A percentile compares a stretch with the other conserved stretches of the same genome.
Conservation (phyloP, 257 asterid species). For the Fraxinus quadrangulata region DNA sequence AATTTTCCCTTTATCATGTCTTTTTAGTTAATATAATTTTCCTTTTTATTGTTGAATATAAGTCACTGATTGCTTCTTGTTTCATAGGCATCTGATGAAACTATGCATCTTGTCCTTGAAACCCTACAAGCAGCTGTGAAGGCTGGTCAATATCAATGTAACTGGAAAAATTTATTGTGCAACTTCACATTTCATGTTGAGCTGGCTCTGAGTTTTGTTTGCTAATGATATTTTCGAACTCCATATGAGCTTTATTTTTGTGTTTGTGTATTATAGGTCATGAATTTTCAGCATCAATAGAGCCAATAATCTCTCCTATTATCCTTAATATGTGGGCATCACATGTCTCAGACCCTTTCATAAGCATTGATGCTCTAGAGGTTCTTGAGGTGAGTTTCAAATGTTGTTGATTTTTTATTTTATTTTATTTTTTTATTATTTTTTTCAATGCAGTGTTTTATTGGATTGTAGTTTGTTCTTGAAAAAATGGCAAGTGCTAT, state of each 20-base stretch:
- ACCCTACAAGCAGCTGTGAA: slow-evolving; percentile 81
- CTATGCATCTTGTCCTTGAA: slow-evolving; percentile 97
- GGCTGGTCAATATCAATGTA: slow-evolving; percentile 66
- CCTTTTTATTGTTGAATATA: slow-evolving; percentile 24
- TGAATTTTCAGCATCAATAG: slow-evolving; percentile 60
- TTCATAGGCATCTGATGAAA: slow-evolving; percentile 92
- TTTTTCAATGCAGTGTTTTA: background rate
- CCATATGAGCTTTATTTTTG: slow-evolving; percentile 20
- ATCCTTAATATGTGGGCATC: slow-evolving; percentile 95
- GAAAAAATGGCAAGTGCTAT: background rate
- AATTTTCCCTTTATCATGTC: slow-evolving; percentile 13
- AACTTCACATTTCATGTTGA: slow-evolving; percentile 11
- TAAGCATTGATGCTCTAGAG: slow-evolving; percentile 92
- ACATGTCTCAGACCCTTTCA: slow-evolving; percentile 92
- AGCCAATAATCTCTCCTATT: slow-evolving; percentile 78
- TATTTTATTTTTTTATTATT: no score
- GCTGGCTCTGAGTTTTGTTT: slow-evolving; percentile 24
- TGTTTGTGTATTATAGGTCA: slow-evolving; percentile 54
- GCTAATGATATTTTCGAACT: slow-evolving; percentile 18
- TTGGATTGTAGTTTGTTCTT: background rate
- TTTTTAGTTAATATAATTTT: background rate
- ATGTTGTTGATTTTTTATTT: background rate
- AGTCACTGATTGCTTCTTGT: slow-evolving; percentile 29
- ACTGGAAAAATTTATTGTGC: background rate
- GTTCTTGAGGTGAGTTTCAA: slow-evolving; percentile 74